Conservation (phyloP, 495 filamentous ascomycete species). For the Penicillium angulare region DNA sequence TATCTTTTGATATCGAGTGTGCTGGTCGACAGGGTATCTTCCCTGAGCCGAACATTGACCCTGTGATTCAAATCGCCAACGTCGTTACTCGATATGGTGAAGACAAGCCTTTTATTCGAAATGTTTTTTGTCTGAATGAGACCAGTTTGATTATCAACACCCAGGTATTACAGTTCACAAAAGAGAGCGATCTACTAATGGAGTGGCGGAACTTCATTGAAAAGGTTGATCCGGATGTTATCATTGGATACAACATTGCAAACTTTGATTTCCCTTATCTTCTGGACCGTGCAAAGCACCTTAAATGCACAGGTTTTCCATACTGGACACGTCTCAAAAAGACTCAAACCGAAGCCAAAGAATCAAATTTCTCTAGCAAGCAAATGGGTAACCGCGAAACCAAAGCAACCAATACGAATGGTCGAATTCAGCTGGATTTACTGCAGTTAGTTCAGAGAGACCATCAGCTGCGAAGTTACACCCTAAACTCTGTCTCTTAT, state of each 20-base stretch:
- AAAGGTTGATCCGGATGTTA: slow-evolving; percentile 92
- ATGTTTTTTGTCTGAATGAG: slow-evolving; percentile 90
- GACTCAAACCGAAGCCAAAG: slow-evolving; percentile 62
- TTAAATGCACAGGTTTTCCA: slow-evolving; percentile 74
- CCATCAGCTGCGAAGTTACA: slow-evolving; percentile 93
- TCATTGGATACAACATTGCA: slow-evolving; percentile 97
- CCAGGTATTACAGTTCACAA: slow-evolving; percentile 77
- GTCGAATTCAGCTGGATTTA: slow-evolving; percentile 88
- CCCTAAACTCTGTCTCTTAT: slow-evolving; percentile 93
- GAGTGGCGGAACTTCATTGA: slow-evolving; percentile 87
- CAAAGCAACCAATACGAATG: slow-evolving; percentile 90
- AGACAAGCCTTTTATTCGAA: slow-evolving; percentile 90
- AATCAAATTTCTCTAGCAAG: slow-evolving; percentile 91
- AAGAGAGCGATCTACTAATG: slow-evolving; percentile 82
- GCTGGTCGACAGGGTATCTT: slow-evolving; percentile 97
- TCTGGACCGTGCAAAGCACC: slow-evolving; percentile 79
- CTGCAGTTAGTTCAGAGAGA: slow-evolving; percentile 92
- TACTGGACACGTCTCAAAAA: slow-evolving; percentile 77
- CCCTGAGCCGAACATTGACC: slow-evolving; percentile 85
- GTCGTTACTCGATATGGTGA: slow-evolving; percentile 97
- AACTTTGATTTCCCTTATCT: slow-evolving; percentile 99
- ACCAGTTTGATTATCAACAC: slow-evolving; percentile 94
- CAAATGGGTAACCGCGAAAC: slow-evolving; percentile 98
- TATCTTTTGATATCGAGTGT: slow-evolving; percentile 99
- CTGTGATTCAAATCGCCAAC: slow-evolving; percentile 98